These are phyloP conservation scores for Petunia hybrid DNA, from an alignment of 305 asterid genomes.

Conservation along the genomic window DNA sequence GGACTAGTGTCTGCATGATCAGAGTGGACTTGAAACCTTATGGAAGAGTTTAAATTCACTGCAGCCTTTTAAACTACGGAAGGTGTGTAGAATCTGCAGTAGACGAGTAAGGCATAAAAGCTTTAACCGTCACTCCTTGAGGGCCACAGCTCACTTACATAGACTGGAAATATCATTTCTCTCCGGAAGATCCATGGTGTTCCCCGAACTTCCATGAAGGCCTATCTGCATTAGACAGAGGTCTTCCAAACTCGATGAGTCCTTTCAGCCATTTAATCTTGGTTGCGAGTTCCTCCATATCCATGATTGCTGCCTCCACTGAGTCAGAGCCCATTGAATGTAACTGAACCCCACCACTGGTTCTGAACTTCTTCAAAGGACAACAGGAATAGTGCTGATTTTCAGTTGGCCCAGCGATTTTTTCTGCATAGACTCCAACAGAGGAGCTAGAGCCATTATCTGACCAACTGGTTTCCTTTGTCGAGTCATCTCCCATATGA, in stretches of 20 bases:
- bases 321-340: constrained; percentile 44
- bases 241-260: constrained; percentile 40
- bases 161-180: constrained; percentile 30
- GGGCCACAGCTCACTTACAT: not conserved
- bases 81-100: not conserved
- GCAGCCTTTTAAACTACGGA: too few relatives aligned
- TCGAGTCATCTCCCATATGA: not conserved
- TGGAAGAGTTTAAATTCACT: not conserved
- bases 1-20: not conserved
- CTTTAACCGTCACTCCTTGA: not conserved
- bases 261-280: constrained; percentile 66
- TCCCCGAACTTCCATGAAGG: constrained; percentile 44
- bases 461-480: not conserved
- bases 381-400: constrained; percentile 27
- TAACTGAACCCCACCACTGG: constrained; percentile 33
- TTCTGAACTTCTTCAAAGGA: constrained; percentile 35
- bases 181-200: constrained; percentile 31
- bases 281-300: constrained; percentile 58
- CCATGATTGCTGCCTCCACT: constrained; percentile 57
- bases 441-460: constrained; percentile 3
- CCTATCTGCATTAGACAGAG: constrained; percentile 40
- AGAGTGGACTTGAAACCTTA: not conserved
- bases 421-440: not conserved
- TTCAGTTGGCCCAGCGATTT: constrained; percentile 29
- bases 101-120: not conserved